Evolutionary conservation across 2,329 filamentous ascomycete genomes (phyloP), one percentile per base, ranked within the genome.

Genomic region (Fusarium tjaetaba): DNA sequence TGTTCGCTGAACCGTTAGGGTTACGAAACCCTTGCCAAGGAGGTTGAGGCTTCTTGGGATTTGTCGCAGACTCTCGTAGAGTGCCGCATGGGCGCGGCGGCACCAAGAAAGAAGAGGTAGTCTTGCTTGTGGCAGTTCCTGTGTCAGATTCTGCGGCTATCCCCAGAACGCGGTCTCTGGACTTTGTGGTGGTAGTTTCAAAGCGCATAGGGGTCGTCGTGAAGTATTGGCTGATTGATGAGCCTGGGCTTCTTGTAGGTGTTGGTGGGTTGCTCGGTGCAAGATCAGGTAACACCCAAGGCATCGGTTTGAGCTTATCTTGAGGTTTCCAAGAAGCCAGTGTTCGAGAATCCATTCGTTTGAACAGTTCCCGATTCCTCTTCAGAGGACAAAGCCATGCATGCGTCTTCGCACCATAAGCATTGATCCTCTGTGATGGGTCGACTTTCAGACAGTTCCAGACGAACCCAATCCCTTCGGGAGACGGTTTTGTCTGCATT

Each of bases 301-400:
- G 81, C 76, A 82, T 80, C 4, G 81, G 80, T n/a, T 73, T 80
- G 43, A 82, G 62, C 55, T 81, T 71, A 9, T 62, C 64, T 24
- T 77, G 70, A 6, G 69, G 66, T 8, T 73, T 65, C 78, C 80
- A 82, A 41, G 75, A 71, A 18, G 69, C 69, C 51, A 79, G 30
- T 32, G 80, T 79, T 32, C 66, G 79, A 8, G 41, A 65, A 24
- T 84, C 82, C 48, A 84, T 71, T 15, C 75, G 56, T 52, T 75
- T 60, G 60, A 84, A 83, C 36, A 83, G 78, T 15, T 76, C 60
- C 28, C 78, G 48, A 45, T 83, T 79, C 9, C 74, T 78, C 42
- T 73, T 64, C 2, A 81, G 81, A 4, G 73, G 79, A 32, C 79
- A 79, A 18, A 84, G 68, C 82, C 82, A 84, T 38, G 78, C 75